phyloP scores from a whole-genome alignment of 495 filamentous ascomycete species.

The Daldinia childiae region DNA sequence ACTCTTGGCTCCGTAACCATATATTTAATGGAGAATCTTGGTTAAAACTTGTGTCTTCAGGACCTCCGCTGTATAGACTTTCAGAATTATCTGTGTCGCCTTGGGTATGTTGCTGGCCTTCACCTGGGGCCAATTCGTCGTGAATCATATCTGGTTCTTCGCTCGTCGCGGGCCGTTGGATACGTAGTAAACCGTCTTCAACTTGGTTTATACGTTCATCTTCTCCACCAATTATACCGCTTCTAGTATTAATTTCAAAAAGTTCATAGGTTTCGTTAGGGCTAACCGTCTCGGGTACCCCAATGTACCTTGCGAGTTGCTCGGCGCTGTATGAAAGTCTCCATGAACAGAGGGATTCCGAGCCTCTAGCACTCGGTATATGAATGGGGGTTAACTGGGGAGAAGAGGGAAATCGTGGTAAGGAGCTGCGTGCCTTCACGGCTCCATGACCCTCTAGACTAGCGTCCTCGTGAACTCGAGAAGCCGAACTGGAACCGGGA shows the following conservation, averaged over 20 bases:
- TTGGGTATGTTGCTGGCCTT: slow-evolving; percentile 17
- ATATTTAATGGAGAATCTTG: slow-evolving; percentile 51
- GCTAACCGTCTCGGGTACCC: slow-evolving; percentile 19
- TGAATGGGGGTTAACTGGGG: slow-evolving; percentile 46
- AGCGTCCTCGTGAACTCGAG: slow-evolving; percentile 16
- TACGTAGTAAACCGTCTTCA: slow-evolving; percentile 13
- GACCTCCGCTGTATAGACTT: slow-evolving; percentile 26
- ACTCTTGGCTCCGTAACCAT: slow-evolving; percentile 56
- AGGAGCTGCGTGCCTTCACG: slow-evolving; percentile 32
- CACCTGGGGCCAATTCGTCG: not conserved
- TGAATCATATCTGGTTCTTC: not conserved
- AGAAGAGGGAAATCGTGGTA: slow-evolving; percentile 44
- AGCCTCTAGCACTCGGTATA: slow-evolving; percentile 41
- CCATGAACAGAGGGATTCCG: slow-evolving; percentile 53
- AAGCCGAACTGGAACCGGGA: slow-evolving; percentile 30
- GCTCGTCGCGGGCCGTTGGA: not conserved
- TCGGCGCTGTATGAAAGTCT: slow-evolving; percentile 51
- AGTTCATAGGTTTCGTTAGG: not conserved
- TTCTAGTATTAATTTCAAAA: not conserved
- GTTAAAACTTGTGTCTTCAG: slow-evolving; percentile 24
- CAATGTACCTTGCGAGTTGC: slow-evolving; percentile 46
- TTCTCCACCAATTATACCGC: not conserved
- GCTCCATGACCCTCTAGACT: slow-evolving; percentile 16
- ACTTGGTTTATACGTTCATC: slow-evolving; percentile 19
- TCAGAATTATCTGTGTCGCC: slow-evolving; percentile 7